Conservation (phyloP, 2,329 filamentous ascomycete species). For the Xylaria sp. region DNA sequence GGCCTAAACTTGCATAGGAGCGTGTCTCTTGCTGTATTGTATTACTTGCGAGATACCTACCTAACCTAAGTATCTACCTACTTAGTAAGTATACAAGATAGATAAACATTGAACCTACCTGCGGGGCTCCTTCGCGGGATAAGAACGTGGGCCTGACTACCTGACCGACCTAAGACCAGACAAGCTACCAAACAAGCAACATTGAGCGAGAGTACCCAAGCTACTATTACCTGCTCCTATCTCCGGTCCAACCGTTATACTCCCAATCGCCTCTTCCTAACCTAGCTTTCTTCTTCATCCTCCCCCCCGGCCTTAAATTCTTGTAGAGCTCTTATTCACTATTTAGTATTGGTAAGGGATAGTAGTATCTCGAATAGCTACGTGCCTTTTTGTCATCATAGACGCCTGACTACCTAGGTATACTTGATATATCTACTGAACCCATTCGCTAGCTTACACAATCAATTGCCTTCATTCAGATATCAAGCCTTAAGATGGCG, state of each 20-base stretch:
- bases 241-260: slow-evolving; percentile 21
- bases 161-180: slow-evolving; percentile 9
- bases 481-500: slow-evolving; percentile 42
- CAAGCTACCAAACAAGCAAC: slow-evolving; percentile 18
- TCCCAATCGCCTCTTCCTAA: slow-evolving; percentile 6
- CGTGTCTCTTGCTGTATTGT: slow-evolving; percentile 17
- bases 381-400: slow-evolving; percentile 4
- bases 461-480: slow-evolving; percentile 7
- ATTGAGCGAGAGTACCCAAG: slow-evolving; percentile 21
- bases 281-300: not conserved
- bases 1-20: slow-evolving; percentile 5
- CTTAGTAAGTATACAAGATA: not conserved
- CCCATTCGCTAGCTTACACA: slow-evolving; percentile 22
- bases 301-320: slow-evolving; percentile 4
- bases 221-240: slow-evolving; percentile 7
- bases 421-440: slow-evolving; percentile 6
- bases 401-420: not conserved
- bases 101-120: slow-evolving; percentile 13
- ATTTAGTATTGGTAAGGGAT: slow-evolving; percentile 3
- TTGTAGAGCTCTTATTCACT: slow-evolving; percentile 9
- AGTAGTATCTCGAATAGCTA: not conserved
- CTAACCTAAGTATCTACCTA: not conserved
- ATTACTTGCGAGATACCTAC: not conserved
- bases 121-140: slow-evolving; percentile 25
- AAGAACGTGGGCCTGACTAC: slow-evolving; percentile 9